Evolutionary conservation across 2,329 filamentous ascomycete genomes (phyloP).

Genomic region (Paecilomyces niveus): DNA sequence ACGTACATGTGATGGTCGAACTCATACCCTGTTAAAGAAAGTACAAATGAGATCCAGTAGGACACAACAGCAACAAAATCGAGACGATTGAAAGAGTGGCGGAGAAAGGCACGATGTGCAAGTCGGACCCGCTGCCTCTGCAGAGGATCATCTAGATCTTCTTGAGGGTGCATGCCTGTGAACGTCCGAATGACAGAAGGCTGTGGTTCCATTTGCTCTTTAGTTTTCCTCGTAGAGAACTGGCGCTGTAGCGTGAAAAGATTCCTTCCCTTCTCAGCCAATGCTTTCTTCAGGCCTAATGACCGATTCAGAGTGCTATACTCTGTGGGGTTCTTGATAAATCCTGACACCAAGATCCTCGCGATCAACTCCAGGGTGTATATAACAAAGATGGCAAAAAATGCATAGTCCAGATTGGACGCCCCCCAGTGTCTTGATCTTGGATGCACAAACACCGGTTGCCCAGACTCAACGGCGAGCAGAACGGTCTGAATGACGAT

Average conservation of each 20-base stretch:
- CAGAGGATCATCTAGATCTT: slow-evolving; percentile 55
- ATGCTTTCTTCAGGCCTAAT: slow-evolving; percentile 63
- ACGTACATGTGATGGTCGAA: slow-evolving; percentile 67
- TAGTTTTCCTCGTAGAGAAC: slow-evolving; percentile 53
- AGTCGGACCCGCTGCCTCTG: slow-evolving; percentile 78
- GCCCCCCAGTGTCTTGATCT: slow-evolving; percentile 60
- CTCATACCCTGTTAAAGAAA: slow-evolving; percentile 66
- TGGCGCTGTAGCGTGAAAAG: slow-evolving; percentile 78
- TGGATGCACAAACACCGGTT: slow-evolving; percentile 58
- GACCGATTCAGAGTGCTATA: slow-evolving; percentile 85
- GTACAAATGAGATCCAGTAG: slow-evolving; percentile 82
- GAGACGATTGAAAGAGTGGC: slow-evolving; percentile 91
- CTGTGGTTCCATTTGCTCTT: slow-evolving; percentile 29
- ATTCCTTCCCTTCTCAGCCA: slow-evolving; percentile 67
- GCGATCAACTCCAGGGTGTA: slow-evolving; percentile 82
- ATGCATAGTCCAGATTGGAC: slow-evolving; percentile 63
- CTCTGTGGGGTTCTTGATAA: slow-evolving; percentile 81
- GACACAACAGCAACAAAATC: slow-evolving; percentile 93
- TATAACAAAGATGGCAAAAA: slow-evolving; percentile 76
- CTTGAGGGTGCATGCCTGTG: slow-evolving; percentile 62
- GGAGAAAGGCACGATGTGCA: slow-evolving; percentile 82
- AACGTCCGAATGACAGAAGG: slow-evolving; percentile 66
- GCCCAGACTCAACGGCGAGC: slow-evolving; percentile 74
- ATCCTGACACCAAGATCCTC: slow-evolving; percentile 85
- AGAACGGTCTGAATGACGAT: slow-evolving; percentile 85